Evolutionary conservation across 2,329 filamentous ascomycete genomes (phyloP).

Genomic region (Colletotrichum chrysophilum): DNA sequence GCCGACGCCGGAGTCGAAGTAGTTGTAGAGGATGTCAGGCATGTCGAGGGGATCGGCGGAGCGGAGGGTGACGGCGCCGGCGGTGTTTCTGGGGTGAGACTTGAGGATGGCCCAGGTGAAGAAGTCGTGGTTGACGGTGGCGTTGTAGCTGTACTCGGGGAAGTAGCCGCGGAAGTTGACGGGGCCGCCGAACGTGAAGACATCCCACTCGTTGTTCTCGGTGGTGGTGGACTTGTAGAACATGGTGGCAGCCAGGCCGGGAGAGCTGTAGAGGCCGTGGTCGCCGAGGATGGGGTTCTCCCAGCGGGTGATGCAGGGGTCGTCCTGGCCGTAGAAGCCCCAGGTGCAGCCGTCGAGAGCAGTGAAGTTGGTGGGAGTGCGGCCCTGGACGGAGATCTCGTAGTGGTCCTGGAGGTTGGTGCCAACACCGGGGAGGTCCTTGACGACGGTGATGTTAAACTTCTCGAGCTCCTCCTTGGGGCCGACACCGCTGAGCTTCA

Average conservation of each 20-base stretch:
- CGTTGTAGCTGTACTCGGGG: conserved; percentile 37
- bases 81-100: conserved; percentile 65
- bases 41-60: conserved; percentile 67
- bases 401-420: conserved; percentile 65
- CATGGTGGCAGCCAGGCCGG: conserved; percentile 29
- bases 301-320: conserved; percentile 37
- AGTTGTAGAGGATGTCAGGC: conserved; percentile 68
- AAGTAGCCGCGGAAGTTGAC: conserved; percentile 45
- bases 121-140: conserved; percentile 39
- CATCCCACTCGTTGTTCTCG: conserved; percentile 29
- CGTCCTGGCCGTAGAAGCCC: conserved; percentile 31
- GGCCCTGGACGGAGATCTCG: conserved; percentile 49
- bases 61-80: conserved; percentile 65
- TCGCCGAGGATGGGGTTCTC: conserved; percentile 43
- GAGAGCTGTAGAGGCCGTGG: conserved; percentile 33
- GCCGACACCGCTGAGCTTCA: conserved; percentile 56
- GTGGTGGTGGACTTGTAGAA: conserved; percentile 31
- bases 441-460: conserved; percentile 47
- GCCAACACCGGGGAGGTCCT: conserved; percentile 63
- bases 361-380: conserved; percentile 42
- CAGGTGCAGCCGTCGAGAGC: conserved; percentile 35
- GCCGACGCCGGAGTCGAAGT: conserved; percentile 56
- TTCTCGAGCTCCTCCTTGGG: conserved; percentile 43
- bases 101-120: conserved; percentile 60
- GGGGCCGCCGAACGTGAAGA: conserved; percentile 43